Evolutionary conservation across 108 stramenopile genomes (phyloP).

Genomic region (Stephanodiscus triporus): DNA sequence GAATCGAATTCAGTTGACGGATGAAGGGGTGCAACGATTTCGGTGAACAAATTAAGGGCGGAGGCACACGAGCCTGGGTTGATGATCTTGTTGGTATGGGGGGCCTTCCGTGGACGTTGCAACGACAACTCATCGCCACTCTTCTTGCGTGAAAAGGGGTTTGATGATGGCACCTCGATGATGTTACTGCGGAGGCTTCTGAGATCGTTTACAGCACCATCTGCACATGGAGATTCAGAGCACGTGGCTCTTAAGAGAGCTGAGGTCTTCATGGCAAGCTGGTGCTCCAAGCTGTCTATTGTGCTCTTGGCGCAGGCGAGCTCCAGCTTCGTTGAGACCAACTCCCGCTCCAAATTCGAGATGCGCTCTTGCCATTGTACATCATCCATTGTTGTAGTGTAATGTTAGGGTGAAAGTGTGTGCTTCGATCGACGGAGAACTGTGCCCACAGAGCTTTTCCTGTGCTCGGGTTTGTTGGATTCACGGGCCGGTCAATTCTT

Average conservation of each 20-base stretch:
- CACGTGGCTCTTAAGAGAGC: background rate
- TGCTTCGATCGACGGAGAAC: no score
- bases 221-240: background rate
- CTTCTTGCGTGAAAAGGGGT: background rate
- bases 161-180: background rate
- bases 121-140: no score
- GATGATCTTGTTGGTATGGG: background rate
- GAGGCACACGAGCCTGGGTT: slow-evolving; percentile 1
- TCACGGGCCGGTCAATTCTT: no score
- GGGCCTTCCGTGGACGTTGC: no score
- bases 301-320: slow-evolving; percentile 1
- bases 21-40: no score
- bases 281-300: background rate
- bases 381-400: background rate
- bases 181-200: background rate
- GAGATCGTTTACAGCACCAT: background rate
- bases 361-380: background rate
- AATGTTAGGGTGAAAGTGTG: no score
- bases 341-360: background rate
- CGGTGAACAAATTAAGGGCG: background rate
- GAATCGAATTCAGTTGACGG: no score
- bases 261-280: background rate
- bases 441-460: no score
- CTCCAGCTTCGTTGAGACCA: background rate
- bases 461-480: no score